phyloP scores from a whole-genome alignment of 1,139 yeast genomes.

The Sugiyamaella castrensis region DNA sequence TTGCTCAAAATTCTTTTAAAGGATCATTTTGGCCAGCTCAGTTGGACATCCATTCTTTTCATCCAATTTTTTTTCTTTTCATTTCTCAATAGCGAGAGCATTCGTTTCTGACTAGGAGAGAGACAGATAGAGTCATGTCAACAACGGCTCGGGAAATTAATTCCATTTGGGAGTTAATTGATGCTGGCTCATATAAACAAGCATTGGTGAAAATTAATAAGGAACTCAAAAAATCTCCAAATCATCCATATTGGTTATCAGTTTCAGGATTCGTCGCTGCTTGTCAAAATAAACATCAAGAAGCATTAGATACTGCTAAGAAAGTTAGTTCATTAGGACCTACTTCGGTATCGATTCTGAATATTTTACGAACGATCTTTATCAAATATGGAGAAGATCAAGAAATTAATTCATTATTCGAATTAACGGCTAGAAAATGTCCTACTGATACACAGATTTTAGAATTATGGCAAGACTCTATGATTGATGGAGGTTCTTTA shows the following conservation, averaged over 20 bases:
- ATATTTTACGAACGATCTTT: constrained; percentile 23
- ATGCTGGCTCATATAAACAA: constrained; percentile 50
- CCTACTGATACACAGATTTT: constrained; percentile 45
- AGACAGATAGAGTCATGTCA: background rate
- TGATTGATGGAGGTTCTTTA: constrained; percentile 33
- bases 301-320: constrained; percentile 46
- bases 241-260: constrained; percentile 50
- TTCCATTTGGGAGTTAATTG: constrained; percentile 45
- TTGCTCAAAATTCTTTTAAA: no score
- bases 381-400: constrained; percentile 36
- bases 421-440: constrained; percentile 53
- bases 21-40: no score
- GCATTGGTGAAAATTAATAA: constrained; percentile 53
- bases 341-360: constrained; percentile 43
- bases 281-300: constrained; percentile 44
- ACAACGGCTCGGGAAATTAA: constrained; percentile 22
- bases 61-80: no score
- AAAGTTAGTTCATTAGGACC: constrained; percentile 49
- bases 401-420: constrained; percentile 49
- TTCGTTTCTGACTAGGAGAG: no score
- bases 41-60: background rate
- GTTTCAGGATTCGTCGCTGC: constrained; percentile 47
- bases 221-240: constrained; percentile 55
- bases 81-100: no score
- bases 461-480: constrained; percentile 35